Evolutionary conservation across 1,139 yeast genomes (phyloP).

Genomic region (Pichia sp.): DNA sequence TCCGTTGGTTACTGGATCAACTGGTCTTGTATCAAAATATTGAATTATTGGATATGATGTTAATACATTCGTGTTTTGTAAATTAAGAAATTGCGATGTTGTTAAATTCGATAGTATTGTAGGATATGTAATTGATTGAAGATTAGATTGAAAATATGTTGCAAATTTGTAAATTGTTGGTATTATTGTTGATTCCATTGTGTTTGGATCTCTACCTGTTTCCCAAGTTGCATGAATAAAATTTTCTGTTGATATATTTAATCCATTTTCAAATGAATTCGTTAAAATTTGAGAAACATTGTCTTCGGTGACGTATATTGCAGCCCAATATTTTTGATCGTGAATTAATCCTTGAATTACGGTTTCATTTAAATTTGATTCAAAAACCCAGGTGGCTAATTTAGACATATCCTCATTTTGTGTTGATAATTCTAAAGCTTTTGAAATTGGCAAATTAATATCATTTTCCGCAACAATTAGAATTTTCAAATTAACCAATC

Average conservation of each 20-base stretch:
- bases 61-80: constrained; percentile 22
- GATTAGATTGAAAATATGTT: constrained; percentile 10
- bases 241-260: constrained; percentile 26
- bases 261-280: constrained; percentile 28
- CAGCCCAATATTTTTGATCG: constrained; percentile 49
- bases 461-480: constrained; percentile 44
- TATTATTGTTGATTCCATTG: constrained; percentile 36
- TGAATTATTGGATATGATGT: constrained; percentile 36
- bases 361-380: constrained; percentile 13
- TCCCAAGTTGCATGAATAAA: constrained; percentile 40
- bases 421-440: constrained; percentile 31
- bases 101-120: constrained; percentile 28
- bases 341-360: constrained; percentile 38
- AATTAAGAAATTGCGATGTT: constrained; percentile 17
- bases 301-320: constrained; percentile 35
- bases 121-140: constrained; percentile 28
- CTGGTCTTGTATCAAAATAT: constrained; percentile 46
- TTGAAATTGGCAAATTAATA: constrained; percentile 32
- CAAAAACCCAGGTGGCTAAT: constrained; percentile 38
- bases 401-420: constrained; percentile 19
- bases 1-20: constrained; percentile 49
- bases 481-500: constrained; percentile 38
- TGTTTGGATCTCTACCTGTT: constrained; percentile 48
- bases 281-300: constrained; percentile 32
- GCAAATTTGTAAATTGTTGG: constrained; percentile 34